Evolutionary conservation across 306 rosid species (phyloP).

Genomic region (Cucumis melo): DNA sequence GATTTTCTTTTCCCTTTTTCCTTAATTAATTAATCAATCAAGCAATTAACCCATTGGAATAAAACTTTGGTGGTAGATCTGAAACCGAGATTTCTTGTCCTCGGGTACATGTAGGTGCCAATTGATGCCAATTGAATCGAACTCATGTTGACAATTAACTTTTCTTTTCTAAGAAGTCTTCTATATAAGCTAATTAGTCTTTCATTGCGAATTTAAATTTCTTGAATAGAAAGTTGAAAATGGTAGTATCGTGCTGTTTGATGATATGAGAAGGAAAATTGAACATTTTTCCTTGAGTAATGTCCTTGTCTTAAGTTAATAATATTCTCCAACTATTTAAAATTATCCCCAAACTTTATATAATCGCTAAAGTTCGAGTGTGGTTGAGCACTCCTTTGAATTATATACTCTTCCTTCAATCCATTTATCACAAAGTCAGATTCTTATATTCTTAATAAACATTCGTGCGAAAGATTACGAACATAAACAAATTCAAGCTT

Average conservation of each 20-base stretch:
- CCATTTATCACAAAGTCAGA: not conserved
- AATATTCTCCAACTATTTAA: not conserved
- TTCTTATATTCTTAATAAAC: not conserved
- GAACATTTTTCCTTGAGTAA: not conserved
- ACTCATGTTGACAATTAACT: too few species aligned
- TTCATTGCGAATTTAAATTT: not conserved
- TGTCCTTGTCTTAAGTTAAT: not conserved
- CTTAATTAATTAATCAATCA: too few species aligned
- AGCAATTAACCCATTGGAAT: too few species aligned
- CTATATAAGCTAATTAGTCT: not conserved
- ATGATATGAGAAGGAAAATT: too few species aligned
- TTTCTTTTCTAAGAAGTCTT: too few species aligned
- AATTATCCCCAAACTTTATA: not conserved
- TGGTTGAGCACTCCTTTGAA: not conserved
- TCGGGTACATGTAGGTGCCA: too few species aligned
- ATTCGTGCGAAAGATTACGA: not conserved
- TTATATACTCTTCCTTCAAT: not conserved
- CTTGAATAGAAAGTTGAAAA: not conserved
- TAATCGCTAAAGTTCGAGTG: not conserved
- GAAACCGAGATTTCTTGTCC: too few species aligned
- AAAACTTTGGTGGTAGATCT: too few species aligned
- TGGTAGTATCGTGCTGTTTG: not conserved
- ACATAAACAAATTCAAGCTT: not conserved
- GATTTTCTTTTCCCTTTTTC: not conserved
- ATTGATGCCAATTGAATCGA: too few species aligned